Evolutionary conservation across 78 protist genomes (phyloP).

Genomic region (Cyanophora paradoxa): DNA sequence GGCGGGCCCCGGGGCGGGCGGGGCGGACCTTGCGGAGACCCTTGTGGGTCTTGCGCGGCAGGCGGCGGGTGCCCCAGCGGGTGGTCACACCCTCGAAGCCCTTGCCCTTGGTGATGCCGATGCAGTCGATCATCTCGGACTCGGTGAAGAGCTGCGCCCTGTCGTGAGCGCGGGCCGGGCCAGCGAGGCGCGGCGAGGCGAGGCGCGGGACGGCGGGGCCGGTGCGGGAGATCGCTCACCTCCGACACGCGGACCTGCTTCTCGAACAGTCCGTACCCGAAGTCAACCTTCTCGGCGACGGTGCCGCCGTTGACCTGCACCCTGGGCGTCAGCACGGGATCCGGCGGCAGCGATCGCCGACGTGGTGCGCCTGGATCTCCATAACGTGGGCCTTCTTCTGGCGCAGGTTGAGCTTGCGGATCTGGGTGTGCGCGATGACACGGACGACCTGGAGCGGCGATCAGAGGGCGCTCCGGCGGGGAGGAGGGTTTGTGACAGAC

Average conservation of each 20-base stretch:
- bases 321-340: not conserved
- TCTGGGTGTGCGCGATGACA: slow-evolving; percentile 98
- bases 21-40: slow-evolving; percentile 96
- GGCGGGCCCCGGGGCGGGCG: no score
- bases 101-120: slow-evolving; percentile 97
- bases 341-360: no score
- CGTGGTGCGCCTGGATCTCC: no score
- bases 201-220: no score
- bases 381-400: slow-evolving; percentile 98
- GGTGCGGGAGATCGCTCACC: slow-evolving; percentile 58
- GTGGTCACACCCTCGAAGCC: slow-evolving; percentile 96
- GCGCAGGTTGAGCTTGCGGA: slow-evolving; percentile 55
- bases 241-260: slow-evolving; percentile 79
- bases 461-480: not conserved
- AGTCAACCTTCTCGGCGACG: slow-evolving; percentile 90
- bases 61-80: slow-evolving; percentile 94
- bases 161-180: not conserved
- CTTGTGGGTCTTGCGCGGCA: slow-evolving; percentile 99
- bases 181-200: no score
- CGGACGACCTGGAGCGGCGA: slow-evolving; percentile 76
- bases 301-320: slow-evolving; percentile 99
- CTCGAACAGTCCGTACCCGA: slow-evolving; percentile 86
- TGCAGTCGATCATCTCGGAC: slow-evolving; percentile 91
- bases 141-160: slow-evolving; percentile 35
- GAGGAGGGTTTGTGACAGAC: not conserved